Conservation (phyloP, 176 grass and related monocot species). For the Saccharum spontaneum region DNA sequence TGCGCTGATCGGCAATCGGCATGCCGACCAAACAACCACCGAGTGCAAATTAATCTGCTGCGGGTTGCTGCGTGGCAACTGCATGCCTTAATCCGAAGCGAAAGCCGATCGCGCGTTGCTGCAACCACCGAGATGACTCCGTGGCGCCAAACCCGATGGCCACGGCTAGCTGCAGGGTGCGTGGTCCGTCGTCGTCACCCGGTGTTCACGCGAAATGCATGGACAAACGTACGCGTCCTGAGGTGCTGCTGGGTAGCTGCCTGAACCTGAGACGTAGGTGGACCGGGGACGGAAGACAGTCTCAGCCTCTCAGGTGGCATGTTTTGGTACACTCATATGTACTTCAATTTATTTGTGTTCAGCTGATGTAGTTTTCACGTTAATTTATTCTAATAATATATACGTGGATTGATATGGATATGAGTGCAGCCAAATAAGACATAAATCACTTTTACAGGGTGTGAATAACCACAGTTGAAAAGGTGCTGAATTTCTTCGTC, state of each 20-base stretch:
- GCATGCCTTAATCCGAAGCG: slow-evolving; percentile 36
- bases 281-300: not conserved
- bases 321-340: not conserved
- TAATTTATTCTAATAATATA: too few species aligned
- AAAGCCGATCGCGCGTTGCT: slow-evolving; percentile 20
- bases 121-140: slow-evolving; percentile 34
- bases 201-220: not conserved
- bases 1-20: not conserved
- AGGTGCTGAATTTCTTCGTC: too few species aligned
- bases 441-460: too few species aligned
- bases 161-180: slow-evolving; percentile 21
- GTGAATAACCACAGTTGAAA: too few species aligned
- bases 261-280: not conserved
- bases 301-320: not conserved
- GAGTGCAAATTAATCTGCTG: not conserved
- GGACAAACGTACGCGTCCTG: not conserved
- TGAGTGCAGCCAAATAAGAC: too few species aligned
- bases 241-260: not conserved
- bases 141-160: slow-evolving; percentile 28
- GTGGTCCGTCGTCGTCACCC: slow-evolving; percentile 18
- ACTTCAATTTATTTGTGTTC: too few species aligned
- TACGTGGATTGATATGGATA: too few species aligned
- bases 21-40: not conserved
- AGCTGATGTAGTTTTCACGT: too few species aligned
- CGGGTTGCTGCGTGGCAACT: not conserved